Evolutionary conservation across 2,329 filamentous ascomycete genomes (phyloP).

Genomic region (Trichoderma gracile): DNA sequence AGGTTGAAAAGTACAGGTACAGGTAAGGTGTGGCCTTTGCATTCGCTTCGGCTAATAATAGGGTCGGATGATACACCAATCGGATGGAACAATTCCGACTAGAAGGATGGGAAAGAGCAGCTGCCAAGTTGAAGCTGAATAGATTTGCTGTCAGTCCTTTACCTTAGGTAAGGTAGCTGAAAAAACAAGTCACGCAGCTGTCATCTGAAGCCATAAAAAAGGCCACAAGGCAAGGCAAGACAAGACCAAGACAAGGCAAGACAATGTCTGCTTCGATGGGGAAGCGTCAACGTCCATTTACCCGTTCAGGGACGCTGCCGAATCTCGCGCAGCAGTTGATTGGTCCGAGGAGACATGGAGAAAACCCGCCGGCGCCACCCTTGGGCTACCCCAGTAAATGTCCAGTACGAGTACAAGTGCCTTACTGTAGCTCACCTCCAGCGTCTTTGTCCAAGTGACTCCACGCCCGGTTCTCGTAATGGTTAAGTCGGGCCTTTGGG

Average conservation of each 20-base stretch:
- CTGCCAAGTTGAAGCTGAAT: not conserved
- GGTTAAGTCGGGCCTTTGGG: not conserved
- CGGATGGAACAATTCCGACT: not conserved
- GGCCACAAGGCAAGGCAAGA: too few species aligned
- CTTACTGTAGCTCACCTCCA: too few species aligned
- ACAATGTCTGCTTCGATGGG: too few species aligned
- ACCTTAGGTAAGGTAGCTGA: too few species aligned
- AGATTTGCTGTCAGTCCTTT: not conserved
- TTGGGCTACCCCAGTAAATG: too few species aligned
- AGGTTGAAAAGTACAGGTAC: not conserved
- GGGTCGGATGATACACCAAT: slow-evolving; percentile 1
- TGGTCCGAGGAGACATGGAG: not conserved
- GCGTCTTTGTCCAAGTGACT: too few species aligned
- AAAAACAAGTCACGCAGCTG: not conserved
- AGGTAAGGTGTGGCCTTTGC: not conserved
- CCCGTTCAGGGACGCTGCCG: not conserved
- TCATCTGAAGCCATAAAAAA: too few species aligned
- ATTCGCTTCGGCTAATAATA: not conserved
- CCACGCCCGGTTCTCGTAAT: too few species aligned
- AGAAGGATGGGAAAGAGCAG: not conserved
- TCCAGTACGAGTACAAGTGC: too few species aligned
- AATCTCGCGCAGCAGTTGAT: not conserved
- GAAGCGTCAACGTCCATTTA: not conserved
- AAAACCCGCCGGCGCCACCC: slow-evolving; percentile 12
- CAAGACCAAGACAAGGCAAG: too few species aligned